Conservation (phyloP, 495 filamentous ascomycete species). For the Glutinoglossum americanum region DNA sequence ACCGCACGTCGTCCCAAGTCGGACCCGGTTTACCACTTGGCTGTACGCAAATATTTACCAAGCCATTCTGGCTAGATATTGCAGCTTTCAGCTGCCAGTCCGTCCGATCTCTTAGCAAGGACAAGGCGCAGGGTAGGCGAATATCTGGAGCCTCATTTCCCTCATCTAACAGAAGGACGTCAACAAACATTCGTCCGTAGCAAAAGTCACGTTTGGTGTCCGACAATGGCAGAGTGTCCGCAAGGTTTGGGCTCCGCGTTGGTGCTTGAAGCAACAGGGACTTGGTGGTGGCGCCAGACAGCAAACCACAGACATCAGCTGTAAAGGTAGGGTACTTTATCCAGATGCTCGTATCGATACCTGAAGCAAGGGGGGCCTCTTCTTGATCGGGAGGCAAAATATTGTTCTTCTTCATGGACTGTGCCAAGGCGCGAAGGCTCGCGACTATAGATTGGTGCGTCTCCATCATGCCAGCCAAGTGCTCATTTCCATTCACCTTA, state of each 20-base stretch:
- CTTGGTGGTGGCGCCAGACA: conserved; percentile 37
- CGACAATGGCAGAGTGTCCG: conserved; percentile 48
- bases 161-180: conserved; percentile 46
- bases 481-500: conserved; percentile 25
- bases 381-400: conserved; percentile 39
- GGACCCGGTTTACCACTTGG: conserved; percentile 38
- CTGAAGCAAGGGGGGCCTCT: conserved; percentile 38
- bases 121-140: conserved; percentile 47
- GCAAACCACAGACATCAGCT: conserved; percentile 34
- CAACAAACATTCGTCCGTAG: conserved; percentile 51
- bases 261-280: conserved; percentile 22
- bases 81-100: conserved; percentile 44
- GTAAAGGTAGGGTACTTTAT: conserved; percentile 46
- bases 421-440: conserved; percentile 46
- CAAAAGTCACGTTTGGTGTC: conserved; percentile 49
- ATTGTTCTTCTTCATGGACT: conserved; percentile 65
- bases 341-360: conserved; percentile 55
- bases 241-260: conserved; percentile 21
- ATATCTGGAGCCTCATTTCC: conserved; percentile 31
- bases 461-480: conserved; percentile 25
- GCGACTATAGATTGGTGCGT: conserved; percentile 32
- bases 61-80: conserved; percentile 53
- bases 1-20: conserved; percentile 62
- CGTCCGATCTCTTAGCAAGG: conserved; percentile 43
- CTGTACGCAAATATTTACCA: conserved; percentile 54